phyloP scores from a whole-genome alignment of 768 basidiomycete genomes.

The Leccinum subtestaceum region DNA sequence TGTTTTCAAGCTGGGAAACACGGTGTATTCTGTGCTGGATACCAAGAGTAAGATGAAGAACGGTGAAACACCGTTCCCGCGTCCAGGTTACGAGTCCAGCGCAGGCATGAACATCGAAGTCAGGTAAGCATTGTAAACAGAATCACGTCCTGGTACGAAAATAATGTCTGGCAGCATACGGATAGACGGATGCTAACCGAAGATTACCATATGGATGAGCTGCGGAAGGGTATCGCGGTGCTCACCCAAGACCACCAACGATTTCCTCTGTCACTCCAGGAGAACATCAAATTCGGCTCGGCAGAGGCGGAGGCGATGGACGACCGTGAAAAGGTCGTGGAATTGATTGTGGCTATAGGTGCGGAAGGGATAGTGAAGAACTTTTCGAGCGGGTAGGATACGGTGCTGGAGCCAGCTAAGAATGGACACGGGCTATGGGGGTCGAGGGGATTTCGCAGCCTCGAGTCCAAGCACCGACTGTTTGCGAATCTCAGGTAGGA shows the following conservation, averaged over 20 bases:
- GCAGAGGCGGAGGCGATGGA: too few relatives aligned
- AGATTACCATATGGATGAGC: slow-evolving; percentile 29
- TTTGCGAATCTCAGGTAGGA: too few relatives aligned
- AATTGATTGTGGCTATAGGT: too few relatives aligned
- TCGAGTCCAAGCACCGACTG: too few relatives aligned
- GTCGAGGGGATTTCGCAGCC: too few relatives aligned
- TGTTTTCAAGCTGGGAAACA: slow-evolving; percentile 20
- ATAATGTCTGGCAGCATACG: slow-evolving; percentile 34
- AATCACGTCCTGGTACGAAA: not conserved
- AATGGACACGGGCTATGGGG: too few relatives aligned
- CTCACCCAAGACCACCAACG: slow-evolving; percentile 40
- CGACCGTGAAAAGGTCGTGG: too few relatives aligned
- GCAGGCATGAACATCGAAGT: slow-evolving; percentile 20
- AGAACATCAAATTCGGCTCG: slow-evolving; percentile 8
- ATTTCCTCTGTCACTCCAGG: slow-evolving; percentile 37
- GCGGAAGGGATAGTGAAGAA: too few relatives aligned
- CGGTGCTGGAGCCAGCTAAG: too few relatives aligned
- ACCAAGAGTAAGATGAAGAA: slow-evolving; percentile 26
- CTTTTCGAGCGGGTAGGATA: too few relatives aligned
- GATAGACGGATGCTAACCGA: slow-evolving; percentile 36
- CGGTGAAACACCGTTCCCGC: slow-evolving; percentile 24
- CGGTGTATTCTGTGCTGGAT: slow-evolving; percentile 23
- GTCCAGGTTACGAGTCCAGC: not conserved
- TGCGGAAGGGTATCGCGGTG: slow-evolving; percentile 40
- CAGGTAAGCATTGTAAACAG: slow-evolving; percentile 5